Evolutionary conservation across 768 basidiomycete genomes (phyloP), one percentile per base, ranked within the genome.

Genomic region (Rossbeevera mucosa): DNA sequence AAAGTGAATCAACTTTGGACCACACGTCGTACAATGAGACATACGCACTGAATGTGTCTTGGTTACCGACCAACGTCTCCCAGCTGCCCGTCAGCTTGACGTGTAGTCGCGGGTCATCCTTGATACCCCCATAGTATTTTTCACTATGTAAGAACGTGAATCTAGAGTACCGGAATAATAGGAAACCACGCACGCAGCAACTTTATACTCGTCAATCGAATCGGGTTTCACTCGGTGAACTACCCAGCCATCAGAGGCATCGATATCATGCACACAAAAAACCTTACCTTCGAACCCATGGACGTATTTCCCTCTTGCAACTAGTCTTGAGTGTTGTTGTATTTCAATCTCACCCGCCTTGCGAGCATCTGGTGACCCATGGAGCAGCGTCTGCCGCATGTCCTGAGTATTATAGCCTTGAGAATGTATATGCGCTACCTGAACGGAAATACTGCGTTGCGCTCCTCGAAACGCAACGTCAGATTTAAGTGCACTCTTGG

Each of bases 71-170:
- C 18, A 90, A 61, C 1, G 87, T 85, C 71, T 98, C 94, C 91
- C 93, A 99, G 60, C 85, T 90, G 20, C 95, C 96, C 1, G 88
- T 91, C 53, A 98, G 76, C 68, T 95, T 94, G 51, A 95, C 86
- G 48, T 86, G 79, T 47, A 94, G 68, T 38, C 80, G 76, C 22
- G 82, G 68, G 60, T 91, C 88, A 47, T 82, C 78, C 68, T 84
- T 85, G 54, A 98, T 75, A 16, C 86, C 86, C 20, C 79, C 78
- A 66, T 94, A 97, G 71, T 93, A 97, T 30, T 76, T 76, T 69
- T 91, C 90, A 14, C 91, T 94, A 22, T 48, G 41, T 52, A 57
- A 46, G 53, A 48, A 41, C 44, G 46, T 57, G 5, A 60, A 36
- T 46, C 18, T 13, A 50, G 16, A 22, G 44, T 16, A 52, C 29